Evolutionary conservation across 2,329 filamentous ascomycete species (phyloP).

Genomic region (Colletotrichum chrysophilum): DNA sequence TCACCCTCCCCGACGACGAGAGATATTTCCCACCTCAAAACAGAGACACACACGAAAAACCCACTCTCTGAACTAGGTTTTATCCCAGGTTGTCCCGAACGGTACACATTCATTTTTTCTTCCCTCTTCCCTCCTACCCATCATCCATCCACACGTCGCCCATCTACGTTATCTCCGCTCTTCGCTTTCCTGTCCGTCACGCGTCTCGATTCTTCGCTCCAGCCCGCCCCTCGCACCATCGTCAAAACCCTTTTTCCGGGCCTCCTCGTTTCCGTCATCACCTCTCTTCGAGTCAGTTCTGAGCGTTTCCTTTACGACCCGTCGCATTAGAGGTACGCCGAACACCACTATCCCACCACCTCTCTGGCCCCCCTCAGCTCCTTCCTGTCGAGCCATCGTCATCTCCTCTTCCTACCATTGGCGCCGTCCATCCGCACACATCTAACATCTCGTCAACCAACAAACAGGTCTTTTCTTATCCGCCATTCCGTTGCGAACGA

Average conservation of each 20-base stretch:
- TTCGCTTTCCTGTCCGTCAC: conserved; percentile 8
- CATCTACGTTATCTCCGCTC: conserved; percentile 17
- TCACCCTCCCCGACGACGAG: neutral
- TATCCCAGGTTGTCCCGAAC: conserved; percentile 15
- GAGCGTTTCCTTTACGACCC: conserved; percentile 4
- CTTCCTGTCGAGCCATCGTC: neutral
- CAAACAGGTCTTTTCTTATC: neutral
- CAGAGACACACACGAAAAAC: conserved; percentile 10
- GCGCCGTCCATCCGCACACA: neutral
- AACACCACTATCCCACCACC: neutral
- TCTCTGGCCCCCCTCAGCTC: neutral
- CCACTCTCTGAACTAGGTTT: conserved; percentile 15
- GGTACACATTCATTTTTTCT: conserved; percentile 18
- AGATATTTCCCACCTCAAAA: neutral
- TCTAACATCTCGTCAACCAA: conserved; percentile 1
- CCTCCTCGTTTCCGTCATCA: conserved; percentile 1
- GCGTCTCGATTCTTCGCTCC: conserved; percentile 14
- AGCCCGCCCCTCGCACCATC: conserved; percentile 17
- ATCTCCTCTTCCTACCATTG: neutral
- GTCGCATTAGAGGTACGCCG: conserved; percentile 7
- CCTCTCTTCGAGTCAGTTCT: conserved; percentile 14
- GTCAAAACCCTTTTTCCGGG: conserved; percentile 19
- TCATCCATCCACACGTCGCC: conserved; percentile 11
- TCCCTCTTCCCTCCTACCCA: conserved; percentile 2
- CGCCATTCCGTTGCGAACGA: neutral